Conservation (phyloP, 306 rosid genomes). For the Clitoria ternatea region DNA sequence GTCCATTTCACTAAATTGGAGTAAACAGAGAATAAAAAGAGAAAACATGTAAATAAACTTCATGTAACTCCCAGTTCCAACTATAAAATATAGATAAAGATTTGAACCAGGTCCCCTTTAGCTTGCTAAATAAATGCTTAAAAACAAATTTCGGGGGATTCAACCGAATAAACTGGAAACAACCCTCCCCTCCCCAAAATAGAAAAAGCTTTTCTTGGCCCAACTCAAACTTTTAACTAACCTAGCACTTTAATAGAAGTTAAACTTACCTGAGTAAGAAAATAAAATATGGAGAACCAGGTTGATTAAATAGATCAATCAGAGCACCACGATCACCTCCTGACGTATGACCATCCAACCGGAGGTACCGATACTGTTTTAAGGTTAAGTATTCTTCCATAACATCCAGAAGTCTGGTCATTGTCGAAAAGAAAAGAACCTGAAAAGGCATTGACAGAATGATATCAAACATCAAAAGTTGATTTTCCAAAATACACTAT, state of each 20-base stretch:
- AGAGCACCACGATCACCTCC: slow-evolving; percentile 97
- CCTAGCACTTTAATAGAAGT: background rate
- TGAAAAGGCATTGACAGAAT: slow-evolving; percentile 29
- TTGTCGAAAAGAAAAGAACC: slow-evolving; percentile 99
- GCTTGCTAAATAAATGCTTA: background rate
- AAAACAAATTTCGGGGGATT: background rate
- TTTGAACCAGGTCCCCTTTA: background rate
- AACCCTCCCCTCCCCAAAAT: background rate
- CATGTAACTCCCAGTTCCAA: background rate
- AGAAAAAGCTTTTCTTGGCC: background rate
- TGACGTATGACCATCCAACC: slow-evolving; percentile 97
- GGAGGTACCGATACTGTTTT: slow-evolving; percentile 87
- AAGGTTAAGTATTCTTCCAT: slow-evolving; percentile 93
- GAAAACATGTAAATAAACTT: too few relatives aligned
- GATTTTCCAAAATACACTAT: background rate
- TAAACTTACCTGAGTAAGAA: slow-evolving; percentile 81
- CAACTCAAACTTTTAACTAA: background rate
- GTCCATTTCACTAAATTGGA: background rate
- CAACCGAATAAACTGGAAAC: background rate
- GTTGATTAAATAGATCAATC: slow-evolving; percentile 72
- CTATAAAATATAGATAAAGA: background rate
- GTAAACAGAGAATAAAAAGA: background rate
- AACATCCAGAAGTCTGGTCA: slow-evolving; percentile 97
- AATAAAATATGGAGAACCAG: slow-evolving; percentile 80
- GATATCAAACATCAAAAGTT: slow-evolving; percentile 10